Percentiles rank a stretch among this genome's conserved stretches.
Evolutionary conservation across 148 eudicot species (phyloP).

Genomic region (Cornus kousa): DNA sequence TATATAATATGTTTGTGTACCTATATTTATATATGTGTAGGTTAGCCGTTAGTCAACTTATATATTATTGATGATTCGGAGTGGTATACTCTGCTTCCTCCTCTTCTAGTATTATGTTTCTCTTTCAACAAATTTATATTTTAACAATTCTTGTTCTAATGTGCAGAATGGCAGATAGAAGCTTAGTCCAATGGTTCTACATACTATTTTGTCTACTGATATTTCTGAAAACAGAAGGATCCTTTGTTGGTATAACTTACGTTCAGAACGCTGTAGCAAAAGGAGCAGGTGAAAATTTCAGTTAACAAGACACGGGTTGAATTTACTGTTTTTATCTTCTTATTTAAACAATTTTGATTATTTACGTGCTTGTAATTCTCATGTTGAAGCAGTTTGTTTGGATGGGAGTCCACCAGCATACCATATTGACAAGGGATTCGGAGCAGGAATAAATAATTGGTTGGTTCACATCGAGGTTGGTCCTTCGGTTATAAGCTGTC

Average conservation of each 20-base stretch:
- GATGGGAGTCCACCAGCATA: conserved; percentile 96
- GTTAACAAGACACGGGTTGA: neutral
- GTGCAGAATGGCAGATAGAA: conserved; percentile 33
- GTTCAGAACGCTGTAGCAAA: conserved; percentile 71
- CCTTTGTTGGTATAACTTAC: conserved; percentile 56
- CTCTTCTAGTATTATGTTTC: neutral
- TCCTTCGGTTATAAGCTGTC: neutral
- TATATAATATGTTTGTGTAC: neutral
- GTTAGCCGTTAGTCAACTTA: too few species aligned
- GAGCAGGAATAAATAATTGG: conserved; percentile 76
- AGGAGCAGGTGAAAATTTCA: conserved; percentile 63
- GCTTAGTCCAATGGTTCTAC: conserved; percentile 32
- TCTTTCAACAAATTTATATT: neutral
- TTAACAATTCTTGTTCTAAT: neutral
- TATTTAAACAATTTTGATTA: neutral
- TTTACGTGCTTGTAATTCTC: neutral
- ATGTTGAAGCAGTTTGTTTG: conserved; percentile 61
- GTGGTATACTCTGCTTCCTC: too few species aligned
- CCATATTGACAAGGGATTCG: conserved; percentile 72
- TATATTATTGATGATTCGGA: too few species aligned
- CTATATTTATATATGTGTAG: neutral
- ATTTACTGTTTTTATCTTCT: neutral
- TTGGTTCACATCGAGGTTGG: conserved; percentile 70
- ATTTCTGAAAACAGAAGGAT: conserved; percentile 41
- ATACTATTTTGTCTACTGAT: conserved; percentile 30